phyloP scores from a whole-genome alignment of 495 filamentous ascomycete species.

The Lophium mytilinum region DNA sequence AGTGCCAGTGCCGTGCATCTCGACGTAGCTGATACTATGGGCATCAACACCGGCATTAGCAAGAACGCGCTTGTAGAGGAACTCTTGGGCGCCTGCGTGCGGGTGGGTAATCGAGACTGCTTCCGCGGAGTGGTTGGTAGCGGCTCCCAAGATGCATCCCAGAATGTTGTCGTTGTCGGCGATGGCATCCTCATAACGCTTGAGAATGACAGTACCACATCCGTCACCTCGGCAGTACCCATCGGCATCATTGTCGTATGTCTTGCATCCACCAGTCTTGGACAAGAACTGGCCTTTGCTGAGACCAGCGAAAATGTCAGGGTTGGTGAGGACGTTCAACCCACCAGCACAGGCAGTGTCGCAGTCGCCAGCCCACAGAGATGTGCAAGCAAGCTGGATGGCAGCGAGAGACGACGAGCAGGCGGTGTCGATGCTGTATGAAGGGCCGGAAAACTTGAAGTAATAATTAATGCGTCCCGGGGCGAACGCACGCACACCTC shows the following conservation, averaged over 20 bases:
- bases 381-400: slow-evolving; percentile 75
- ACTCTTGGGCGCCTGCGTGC: slow-evolving; percentile 42
- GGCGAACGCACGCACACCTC: slow-evolving; percentile 78
- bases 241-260: slow-evolving; percentile 42
- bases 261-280: slow-evolving; percentile 68
- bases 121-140: slow-evolving; percentile 38
- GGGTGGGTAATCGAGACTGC: slow-evolving; percentile 42
- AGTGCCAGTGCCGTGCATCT: slow-evolving; percentile 46
- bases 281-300: slow-evolving; percentile 77
- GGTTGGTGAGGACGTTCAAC: slow-evolving; percentile 70
- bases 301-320: slow-evolving; percentile 78
- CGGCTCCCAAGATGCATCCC: slow-evolving; percentile 37
- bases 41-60: slow-evolving; percentile 40
- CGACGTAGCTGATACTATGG: slow-evolving; percentile 43
- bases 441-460: slow-evolving; percentile 83
- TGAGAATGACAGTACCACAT: slow-evolving; percentile 39
- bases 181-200: slow-evolving; percentile 43
- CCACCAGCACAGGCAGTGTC: slow-evolving; percentile 81
- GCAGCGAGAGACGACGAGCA: slow-evolving; percentile 82
- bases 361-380: slow-evolving; percentile 73
- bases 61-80: slow-evolving; percentile 39
- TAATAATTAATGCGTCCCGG: slow-evolving; percentile 84
- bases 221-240: slow-evolving; percentile 45
- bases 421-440: slow-evolving; percentile 79
- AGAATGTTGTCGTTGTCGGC: slow-evolving; percentile 43